Evolutionary conservation across 2,329 filamentous ascomycete genomes (phyloP), one percentile per base, ranked within the genome.

Genomic region (Diaporthe longicolla): DNA sequence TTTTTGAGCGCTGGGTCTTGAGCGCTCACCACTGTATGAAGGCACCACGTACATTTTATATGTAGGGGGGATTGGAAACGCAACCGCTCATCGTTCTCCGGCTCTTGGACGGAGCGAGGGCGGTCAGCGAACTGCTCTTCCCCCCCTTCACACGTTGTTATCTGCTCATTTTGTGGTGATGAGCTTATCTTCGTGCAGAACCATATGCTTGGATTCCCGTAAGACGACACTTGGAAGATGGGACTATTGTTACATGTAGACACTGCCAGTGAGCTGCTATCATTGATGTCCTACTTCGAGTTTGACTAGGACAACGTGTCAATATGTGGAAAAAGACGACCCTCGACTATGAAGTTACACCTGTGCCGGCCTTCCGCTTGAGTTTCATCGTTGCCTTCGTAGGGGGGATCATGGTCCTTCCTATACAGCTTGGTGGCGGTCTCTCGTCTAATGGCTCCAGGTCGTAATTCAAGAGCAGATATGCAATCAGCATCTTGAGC

Each of bases 401-500:
- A 0, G 82, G 81, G 1, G 83, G 82, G 0, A 87, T 80, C 10
- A 85, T 82, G 0, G 83, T 86, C n/a, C 82, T 81, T 1, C 87
- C 87, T 37, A 86, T 77, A 82, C 86, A 87, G 57, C 84, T 79
- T 8, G 83, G 80, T 73, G 83, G 81, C 1, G 87, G 87, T 13
- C 81, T 79, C 11, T 82, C 73, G 0, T 79, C 78, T 8, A 88
- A 77, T 43, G 80, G 83, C 76, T 85, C 85, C 73, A 89, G 80
- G 35, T 90, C 88, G 77, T 89, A 90, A 74, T 89, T 87, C 48
- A 87, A 78, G 1, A 90, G 76, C 26, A 90, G 77, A 70, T 89
- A 84, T 0, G 87, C 82, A 45, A 89, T 77, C 19, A 89, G 82
- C 78, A 90, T 87, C 78, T 91, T 91, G 19, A 89, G 81, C 78